Conservation (phyloP, 1,284 basidiomycete species). For the Leccinum subatratum region DNA sequence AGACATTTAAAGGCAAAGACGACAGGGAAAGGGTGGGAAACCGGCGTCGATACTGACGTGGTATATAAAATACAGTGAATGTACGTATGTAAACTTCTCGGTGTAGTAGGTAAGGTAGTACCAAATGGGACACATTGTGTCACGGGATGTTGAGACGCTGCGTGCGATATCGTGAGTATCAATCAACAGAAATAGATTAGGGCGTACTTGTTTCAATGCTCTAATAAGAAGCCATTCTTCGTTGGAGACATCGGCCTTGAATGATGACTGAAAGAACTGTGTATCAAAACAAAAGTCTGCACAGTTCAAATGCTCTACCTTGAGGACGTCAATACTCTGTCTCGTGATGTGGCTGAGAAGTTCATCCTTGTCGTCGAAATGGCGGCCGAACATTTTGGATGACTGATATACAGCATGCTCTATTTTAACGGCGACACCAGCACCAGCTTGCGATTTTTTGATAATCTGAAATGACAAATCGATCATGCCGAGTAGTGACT, state of each 20-base stretch:
- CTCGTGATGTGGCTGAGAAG: slow-evolving; percentile 87
- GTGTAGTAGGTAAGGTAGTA: slow-evolving; percentile 6
- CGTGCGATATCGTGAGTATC: slow-evolving; percentile 11
- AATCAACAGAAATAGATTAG: background rate
- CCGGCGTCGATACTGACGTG: background rate
- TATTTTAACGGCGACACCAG: slow-evolving; percentile 97
- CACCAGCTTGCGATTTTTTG: slow-evolving; percentile 90
- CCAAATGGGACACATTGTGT: slow-evolving; percentile 12
- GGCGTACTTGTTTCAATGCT: slow-evolving; percentile 77
- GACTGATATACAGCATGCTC: slow-evolving; percentile 96
- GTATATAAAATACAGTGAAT: slow-evolving; percentile 33
- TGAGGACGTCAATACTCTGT: slow-evolving; percentile 91
- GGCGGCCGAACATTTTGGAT: slow-evolving; percentile 89
- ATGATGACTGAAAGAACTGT: slow-evolving; percentile 55
- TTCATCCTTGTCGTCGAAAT: slow-evolving; percentile 97
- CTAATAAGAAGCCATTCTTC: slow-evolving; percentile 96
- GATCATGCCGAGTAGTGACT: background rate
- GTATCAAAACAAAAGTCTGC: slow-evolving; percentile 7
- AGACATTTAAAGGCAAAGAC: slow-evolving; percentile 21
- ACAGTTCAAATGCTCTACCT: slow-evolving; percentile 44
- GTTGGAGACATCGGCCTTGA: slow-evolving; percentile 84
- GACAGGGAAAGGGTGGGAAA: background rate
- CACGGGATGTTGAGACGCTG: slow-evolving; percentile 47
- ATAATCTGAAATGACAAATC: slow-evolving; percentile 57
- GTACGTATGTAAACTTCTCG: slow-evolving; percentile 20